Conservation (phyloP, 2,329 filamentous ascomycete species). For the Aureobasidium sp. region DNA sequence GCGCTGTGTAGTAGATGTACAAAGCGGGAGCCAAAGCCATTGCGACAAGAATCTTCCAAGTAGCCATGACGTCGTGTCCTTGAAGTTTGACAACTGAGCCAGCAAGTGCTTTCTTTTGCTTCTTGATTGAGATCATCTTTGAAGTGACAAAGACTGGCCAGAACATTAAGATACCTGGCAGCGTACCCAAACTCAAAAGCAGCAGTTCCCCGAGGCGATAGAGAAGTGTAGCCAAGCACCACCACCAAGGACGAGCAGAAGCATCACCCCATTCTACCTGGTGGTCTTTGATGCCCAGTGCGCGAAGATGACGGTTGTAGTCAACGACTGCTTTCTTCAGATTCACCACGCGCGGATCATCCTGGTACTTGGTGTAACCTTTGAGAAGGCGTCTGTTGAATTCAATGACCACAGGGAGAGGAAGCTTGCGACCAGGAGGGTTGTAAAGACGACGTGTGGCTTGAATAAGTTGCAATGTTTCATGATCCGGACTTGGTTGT, state of each 20-base stretch:
- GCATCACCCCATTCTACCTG: constrained; percentile 80
- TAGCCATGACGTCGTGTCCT: constrained; percentile 82
- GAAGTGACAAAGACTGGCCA: constrained; percentile 78
- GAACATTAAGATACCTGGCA: constrained; percentile 82
- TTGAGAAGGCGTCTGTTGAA: constrained; percentile 84
- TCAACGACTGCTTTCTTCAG: constrained; percentile 68
- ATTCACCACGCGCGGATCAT: constrained; percentile 73
- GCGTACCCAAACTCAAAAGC: constrained; percentile 68
- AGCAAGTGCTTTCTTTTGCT: constrained; percentile 75
- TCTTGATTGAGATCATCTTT: constrained; percentile 72
- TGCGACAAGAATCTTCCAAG: constrained; percentile 84
- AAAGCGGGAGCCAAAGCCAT: constrained; percentile 74
- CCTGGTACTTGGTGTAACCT: constrained; percentile 87
- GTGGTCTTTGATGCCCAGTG: constrained; percentile 83
- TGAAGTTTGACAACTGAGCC: constrained; percentile 83
- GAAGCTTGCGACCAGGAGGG: constrained; percentile 85
- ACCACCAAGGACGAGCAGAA: constrained; percentile 72
- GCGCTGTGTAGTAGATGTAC: constrained; percentile 71
- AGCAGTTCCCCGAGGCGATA: constrained; percentile 73
- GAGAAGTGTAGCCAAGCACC: constrained; percentile 54
- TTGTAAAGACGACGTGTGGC: constrained; percentile 90
- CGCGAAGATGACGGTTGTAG: constrained; percentile 81
- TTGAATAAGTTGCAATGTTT: constrained; percentile 84
- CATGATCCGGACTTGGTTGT: constrained; percentile 86
- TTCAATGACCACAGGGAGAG: constrained; percentile 85